Evolutionary conservation across 164 flowering plant genomes (phyloP), one percentile per base, ranked within the genome.

Genomic region (Nymphaea colorata): DNA sequence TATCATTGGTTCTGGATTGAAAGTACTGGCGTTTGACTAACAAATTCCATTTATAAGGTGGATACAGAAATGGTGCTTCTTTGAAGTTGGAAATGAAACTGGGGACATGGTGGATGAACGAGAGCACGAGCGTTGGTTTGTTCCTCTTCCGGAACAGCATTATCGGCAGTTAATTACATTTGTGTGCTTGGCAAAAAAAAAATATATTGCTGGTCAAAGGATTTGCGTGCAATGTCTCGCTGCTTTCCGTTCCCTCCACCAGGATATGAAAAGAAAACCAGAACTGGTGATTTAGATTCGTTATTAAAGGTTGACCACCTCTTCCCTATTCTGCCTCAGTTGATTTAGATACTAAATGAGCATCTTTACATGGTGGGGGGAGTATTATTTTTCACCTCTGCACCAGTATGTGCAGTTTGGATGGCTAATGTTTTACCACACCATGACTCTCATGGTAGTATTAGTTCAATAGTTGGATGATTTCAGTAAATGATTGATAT

Each of bases 201-300:
- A 70, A 71, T 25, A 42, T 68, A 59, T 76, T 68, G 57, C 79
- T 47, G 42, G 70, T 41, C 72, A 68, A 69, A 59, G 43, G 69
- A 64, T 67, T 68, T 69, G 43, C 62, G 82, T 82, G 87, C 94
- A 78, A 92, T 92, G 98, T 92, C 98, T 81, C 98, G 98, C 79
- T 92, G 98, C 90, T 90, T 90, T 83, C 98, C 96, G 17, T 92
- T 92, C 78, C 96, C 98, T 3, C 98, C 98, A 53, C 98, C 96
- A 65, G 98, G 98, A 77, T 92, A 89, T 87, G 91, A 85, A 72
- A 90, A 83, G 80, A 85, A 86, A 82, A 76, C 80, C 72, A 80
- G 79, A 68, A 72, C 73, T n/a, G 86, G 82, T 44, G 85, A 77
- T 18, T 70, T 44, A 17, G 92, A 89, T 73, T 68, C 84, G 66